Percentiles rank a stretch among this genome's conserved stretches.
Conservation (phyloP, 176 grass and related monocot genomes). For the Hsuehochloa calcarea region DNA sequence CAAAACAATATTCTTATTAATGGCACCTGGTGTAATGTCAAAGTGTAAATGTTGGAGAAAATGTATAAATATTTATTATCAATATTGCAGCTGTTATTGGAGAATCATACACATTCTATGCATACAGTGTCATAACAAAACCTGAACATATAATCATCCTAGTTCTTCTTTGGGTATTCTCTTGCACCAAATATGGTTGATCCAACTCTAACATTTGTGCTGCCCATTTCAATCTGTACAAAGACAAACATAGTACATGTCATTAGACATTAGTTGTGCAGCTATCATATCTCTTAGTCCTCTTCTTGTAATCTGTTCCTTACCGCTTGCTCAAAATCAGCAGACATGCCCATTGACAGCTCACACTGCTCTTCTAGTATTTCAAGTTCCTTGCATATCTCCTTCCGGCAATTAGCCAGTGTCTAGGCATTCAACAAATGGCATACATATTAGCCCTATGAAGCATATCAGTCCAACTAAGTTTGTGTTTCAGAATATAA, state of each 20-base stretch:
- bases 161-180: constrained; percentile 75
- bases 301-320: constrained; percentile 24
- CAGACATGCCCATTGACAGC: constrained; percentile 98
- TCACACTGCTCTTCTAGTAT: constrained; percentile 77
- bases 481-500: constrained; percentile 20
- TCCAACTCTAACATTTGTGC: constrained; percentile 75
- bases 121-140: not conserved
- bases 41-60: not conserved
- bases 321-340: constrained; percentile 96
- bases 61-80: constrained; percentile 17
- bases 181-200: constrained; percentile 75
- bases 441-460: not conserved
- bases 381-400: constrained; percentile 73
- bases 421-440: constrained; percentile 40
- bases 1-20: constrained; percentile 8
- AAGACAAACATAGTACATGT: not conserved
- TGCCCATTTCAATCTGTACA: constrained; percentile 87
- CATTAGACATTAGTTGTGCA: constrained; percentile 22
- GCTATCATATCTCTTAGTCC: not conserved
- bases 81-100: constrained; percentile 6
- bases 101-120: not conserved
- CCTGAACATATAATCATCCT: constrained; percentile 8
- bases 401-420: constrained; percentile 51
- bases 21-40: not conserved
- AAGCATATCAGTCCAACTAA: not conserved